These are phyloP conservation scores for Globisporangium parvum DNA, from an alignment of 352 stramenopile genomes.

Conservation along the genomic window DNA sequence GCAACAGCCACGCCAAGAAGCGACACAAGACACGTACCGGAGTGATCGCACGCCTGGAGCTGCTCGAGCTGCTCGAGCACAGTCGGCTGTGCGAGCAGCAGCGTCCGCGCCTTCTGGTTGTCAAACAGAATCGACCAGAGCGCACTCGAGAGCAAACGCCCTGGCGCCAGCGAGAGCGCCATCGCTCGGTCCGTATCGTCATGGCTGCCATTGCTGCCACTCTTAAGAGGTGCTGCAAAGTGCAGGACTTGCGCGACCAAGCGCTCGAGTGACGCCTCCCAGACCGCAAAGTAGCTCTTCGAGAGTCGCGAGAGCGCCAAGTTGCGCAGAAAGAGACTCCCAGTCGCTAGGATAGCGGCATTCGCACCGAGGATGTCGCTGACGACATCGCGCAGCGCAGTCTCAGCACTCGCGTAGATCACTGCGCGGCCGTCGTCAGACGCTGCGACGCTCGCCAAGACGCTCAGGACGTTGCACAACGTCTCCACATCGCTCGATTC, in stretches of 20 bases:
- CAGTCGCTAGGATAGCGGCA: slow-evolving; percentile 18
- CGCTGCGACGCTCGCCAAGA: slow-evolving; percentile 36
- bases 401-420: too few relatives aligned
- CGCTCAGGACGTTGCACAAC: slow-evolving; percentile 34
- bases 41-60: too few relatives aligned
- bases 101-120: slow-evolving; percentile 51
- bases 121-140: too few relatives aligned
- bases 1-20: too few relatives aligned
- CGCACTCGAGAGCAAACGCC: slow-evolving; percentile 22
- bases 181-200: background rate
- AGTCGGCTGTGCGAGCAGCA: slow-evolving; percentile 25
- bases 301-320: slow-evolving; percentile 44
- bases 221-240: too few relatives aligned
- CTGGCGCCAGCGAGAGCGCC: background rate
- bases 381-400: too few relatives aligned
- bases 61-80: slow-evolving; percentile 29
- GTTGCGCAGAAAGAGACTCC: slow-evolving; percentile 51
- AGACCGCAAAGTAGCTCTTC: slow-evolving; percentile 55
- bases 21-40: too few relatives aligned
- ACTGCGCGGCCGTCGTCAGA: slow-evolving; percentile 39
- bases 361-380: slow-evolving; percentile 34
- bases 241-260: slow-evolving; percentile 24
- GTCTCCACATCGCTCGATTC: slow-evolving; percentile 24
- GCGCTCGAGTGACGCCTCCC: slow-evolving; percentile 36
- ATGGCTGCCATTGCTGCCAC: background rate